These are phyloP conservation scores for Xylaria acuta DNA, from an alignment of 495 filamentous ascomycete species.

Conservation along the genomic window DNA sequence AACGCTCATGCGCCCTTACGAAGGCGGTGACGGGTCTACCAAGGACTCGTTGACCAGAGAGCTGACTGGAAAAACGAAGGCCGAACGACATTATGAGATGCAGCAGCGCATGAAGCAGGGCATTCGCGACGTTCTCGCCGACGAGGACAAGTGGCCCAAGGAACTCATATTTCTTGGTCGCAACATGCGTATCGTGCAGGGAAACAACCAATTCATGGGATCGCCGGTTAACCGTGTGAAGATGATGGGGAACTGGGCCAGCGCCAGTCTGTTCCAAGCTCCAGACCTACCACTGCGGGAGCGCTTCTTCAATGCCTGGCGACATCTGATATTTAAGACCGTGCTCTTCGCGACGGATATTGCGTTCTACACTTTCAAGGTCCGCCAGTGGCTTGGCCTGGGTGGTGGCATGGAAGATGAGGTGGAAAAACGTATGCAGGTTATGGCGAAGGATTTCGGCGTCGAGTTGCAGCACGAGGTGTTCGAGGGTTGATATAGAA, in stretches of 20 bases:
- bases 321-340: slow-evolving; percentile 78
- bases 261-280: slow-evolving; percentile 74
- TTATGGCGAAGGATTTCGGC: slow-evolving; percentile 88
- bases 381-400: slow-evolving; percentile 73
- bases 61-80: slow-evolving; percentile 62
- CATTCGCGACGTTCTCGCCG: slow-evolving; percentile 80
- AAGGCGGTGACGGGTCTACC: slow-evolving; percentile 76
- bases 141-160: slow-evolving; percentile 91
- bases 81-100: slow-evolving; percentile 79
- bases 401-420: slow-evolving; percentile 94
- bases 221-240: slow-evolving; percentile 95
- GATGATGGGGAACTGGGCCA: slow-evolving; percentile 92
- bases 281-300: slow-evolving; percentile 45
- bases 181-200: slow-evolving; percentile 89
- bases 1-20: slow-evolving; percentile 88
- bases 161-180: slow-evolving; percentile 95
- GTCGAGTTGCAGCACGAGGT: slow-evolving; percentile 86
- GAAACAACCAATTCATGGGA: slow-evolving; percentile 74
- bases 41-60: slow-evolving; percentile 61
- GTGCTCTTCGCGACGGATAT: slow-evolving; percentile 82
- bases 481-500: slow-evolving; percentile 73
- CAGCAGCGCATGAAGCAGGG: slow-evolving; percentile 83
- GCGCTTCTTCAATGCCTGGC: slow-evolving; percentile 61
- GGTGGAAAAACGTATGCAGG: slow-evolving; percentile 83
- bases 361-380: slow-evolving; percentile 79